A percentile compares a stretch with the other conserved stretches of the same genome.
These are phyloP conservation scores for Nakazawaea siamensis DNA, from an alignment of 805 yeast genomes.

Conservation along the genomic window DNA sequence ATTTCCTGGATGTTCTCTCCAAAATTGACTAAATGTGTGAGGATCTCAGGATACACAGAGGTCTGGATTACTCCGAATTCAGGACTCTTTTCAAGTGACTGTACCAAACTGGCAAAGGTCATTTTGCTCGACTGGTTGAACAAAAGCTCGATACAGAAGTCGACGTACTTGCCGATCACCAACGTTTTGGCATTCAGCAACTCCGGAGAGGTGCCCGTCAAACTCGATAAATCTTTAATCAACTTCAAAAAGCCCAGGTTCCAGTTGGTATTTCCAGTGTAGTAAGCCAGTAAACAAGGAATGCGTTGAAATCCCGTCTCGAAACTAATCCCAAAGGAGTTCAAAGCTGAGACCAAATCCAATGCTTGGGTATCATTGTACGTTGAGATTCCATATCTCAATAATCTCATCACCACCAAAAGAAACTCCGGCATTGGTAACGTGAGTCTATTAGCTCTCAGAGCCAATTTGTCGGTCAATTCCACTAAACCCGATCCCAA, in stretches of 20 bases:
- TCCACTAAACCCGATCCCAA: conserved; percentile 11
- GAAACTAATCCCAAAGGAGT: neutral
- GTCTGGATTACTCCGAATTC: conserved; percentile 2
- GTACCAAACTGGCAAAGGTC: neutral
- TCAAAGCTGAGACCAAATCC: neutral
- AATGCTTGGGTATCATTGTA: neutral
- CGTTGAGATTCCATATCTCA: conserved; percentile 10
- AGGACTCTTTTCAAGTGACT: neutral
- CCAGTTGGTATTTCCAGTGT: conserved; percentile 5
- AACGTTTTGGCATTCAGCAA: neutral
- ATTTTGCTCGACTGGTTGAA: conserved; percentile 1
- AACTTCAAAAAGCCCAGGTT: conserved; percentile 1
- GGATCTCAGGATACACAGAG: conserved; percentile 20
- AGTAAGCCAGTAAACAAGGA: conserved; percentile 8
- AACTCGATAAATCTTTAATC: neutral
- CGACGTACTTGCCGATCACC: conserved; percentile 1
- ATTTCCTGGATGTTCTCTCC: conserved; percentile 12
- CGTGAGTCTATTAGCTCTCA: conserved; percentile 13
- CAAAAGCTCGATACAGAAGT: conserved; percentile 4
- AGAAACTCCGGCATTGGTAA: conserved; percentile 37
- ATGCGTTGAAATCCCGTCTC: conserved; percentile 8
- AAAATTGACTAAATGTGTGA: conserved; percentile 21
- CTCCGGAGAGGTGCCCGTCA: neutral
- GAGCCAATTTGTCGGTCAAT: conserved; percentile 13
- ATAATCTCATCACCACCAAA: conserved; percentile 13